phyloP scores from a whole-genome alignment of 345 rosid genomes.

The Salix brachista region DNA sequence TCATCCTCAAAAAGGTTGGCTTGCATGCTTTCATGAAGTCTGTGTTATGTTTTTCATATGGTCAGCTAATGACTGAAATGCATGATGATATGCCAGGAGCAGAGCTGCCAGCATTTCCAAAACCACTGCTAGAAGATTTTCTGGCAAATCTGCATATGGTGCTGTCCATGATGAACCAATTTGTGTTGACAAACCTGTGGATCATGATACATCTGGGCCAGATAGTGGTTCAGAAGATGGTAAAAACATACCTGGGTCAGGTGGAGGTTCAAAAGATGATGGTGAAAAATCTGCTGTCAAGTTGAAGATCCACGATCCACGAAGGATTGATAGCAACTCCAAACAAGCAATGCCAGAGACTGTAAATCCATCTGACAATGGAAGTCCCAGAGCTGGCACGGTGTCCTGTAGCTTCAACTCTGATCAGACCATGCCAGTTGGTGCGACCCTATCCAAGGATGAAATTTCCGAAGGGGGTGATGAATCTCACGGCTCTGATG shows the following conservation, averaged over 20 bases:
- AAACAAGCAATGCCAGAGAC: conserved; percentile 5
- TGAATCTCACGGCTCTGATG: not conserved
- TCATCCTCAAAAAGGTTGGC: conserved; percentile 32
- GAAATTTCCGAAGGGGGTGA: not conserved
- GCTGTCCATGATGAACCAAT: not conserved
- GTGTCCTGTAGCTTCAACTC: not conserved
- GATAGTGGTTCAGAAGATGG: not conserved
- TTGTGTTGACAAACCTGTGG: not conserved
- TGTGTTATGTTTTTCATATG: not conserved
- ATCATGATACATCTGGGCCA: not conserved
- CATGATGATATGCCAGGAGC: conserved; percentile 17
- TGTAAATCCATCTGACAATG: not conserved
- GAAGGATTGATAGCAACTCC: not conserved
- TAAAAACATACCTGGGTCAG: not conserved
- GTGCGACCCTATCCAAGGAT: not conserved
- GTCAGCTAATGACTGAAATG: not conserved
- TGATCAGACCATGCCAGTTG: not conserved
- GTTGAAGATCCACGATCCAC: conserved; percentile 5
- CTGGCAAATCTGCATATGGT: not conserved
- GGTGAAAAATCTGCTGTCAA: not conserved
- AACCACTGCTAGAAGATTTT: conserved; percentile 11
- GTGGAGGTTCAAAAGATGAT: not conserved
- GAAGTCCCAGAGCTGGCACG: not conserved
- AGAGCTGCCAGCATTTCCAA: conserved; percentile 10
- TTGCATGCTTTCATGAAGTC: not conserved